phyloP scores from a whole-genome alignment of 2,329 filamentous ascomycete genomes.

The Phyllachora maydis region DNA sequence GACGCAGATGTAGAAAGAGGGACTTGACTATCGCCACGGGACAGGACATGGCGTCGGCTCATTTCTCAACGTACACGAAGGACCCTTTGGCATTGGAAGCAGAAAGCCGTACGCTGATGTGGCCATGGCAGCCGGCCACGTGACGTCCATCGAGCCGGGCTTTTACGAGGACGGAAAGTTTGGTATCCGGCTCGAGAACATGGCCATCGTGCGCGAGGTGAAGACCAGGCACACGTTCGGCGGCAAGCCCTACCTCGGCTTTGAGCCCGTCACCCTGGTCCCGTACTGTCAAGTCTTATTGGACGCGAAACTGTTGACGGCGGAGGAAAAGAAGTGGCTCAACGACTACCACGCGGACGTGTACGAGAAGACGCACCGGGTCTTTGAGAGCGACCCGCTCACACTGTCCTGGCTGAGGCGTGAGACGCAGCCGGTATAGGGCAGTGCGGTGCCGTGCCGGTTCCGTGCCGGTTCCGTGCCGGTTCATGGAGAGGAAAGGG shows the following conservation, averaged over 20 bases:
- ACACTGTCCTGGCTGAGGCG: conserved; percentile 66
- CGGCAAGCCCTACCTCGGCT: conserved; percentile 83
- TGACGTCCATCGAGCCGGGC: conserved; percentile 88
- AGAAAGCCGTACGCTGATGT: conserved; percentile 84
- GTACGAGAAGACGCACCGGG: conserved; percentile 57
- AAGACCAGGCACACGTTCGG: conserved; percentile 75
- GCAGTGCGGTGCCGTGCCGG: not conserved
- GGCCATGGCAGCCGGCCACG: conserved; percentile 73
- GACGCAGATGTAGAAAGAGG: conserved; percentile 43
- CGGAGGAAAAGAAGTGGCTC: conserved; percentile 63
- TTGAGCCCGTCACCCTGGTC: conserved; percentile 94
- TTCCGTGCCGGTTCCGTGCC: too few species aligned
- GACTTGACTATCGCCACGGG: conserved; percentile 87
- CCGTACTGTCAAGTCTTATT: conserved; percentile 84
- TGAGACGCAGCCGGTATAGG: conserved; percentile 51
- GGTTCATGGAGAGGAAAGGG: not conserved
- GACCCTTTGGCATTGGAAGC: conserved; percentile 88
- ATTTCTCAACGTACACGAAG: conserved; percentile 92
- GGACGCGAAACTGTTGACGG: conserved; percentile 49
- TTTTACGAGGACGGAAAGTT: conserved; percentile 94
- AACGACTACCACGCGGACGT: conserved; percentile 74
- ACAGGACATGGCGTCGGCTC: conserved; percentile 93
- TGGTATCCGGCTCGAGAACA: conserved; percentile 91
- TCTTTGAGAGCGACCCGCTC: conserved; percentile 51
- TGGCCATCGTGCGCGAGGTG: conserved; percentile 79